Evolutionary conservation across 257 asterid species (phyloP), one percentile per base, ranked within the genome.

Genomic region (Leonotis leonurus): DNA sequence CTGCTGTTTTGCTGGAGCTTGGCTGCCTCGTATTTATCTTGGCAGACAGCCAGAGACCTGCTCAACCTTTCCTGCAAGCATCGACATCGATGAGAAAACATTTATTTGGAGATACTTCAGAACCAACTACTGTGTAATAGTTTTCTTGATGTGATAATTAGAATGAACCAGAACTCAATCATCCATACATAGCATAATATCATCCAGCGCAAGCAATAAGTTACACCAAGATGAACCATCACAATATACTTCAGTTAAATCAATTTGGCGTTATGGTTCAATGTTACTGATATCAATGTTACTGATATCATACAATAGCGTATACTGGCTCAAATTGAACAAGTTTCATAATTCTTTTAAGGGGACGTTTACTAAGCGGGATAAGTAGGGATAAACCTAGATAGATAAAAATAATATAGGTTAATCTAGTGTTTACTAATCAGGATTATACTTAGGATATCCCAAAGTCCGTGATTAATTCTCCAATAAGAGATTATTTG

Each of bases 31-130:
- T 76, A 79, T 68, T 81, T 85, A 86, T 91, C 96, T 70, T 91
- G 96, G 81, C 98, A 91, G 52, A 91, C 98, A 65, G 70, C 71
- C 45, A 91, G 73, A 63, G 95, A 76, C 65, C 95, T 79, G 48
- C 73, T 78, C 82, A 91, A 37, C 56, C 77, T 75, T 67, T 91
- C 96, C 98, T 91, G 80, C 8, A 67, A 16, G 46, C 18, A 55
- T n/a, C 6, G 30, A 63, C 29, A 32, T 51, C n/a, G 75, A 36
- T 25, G 29, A 45, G 21, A 60, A 2, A 14, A 10, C 46, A 27
- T 5, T 56, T 48, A 8, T 56, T 57, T 8, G 29, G 24, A 71
- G n/a, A 54, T 35, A 25, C 44, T 16, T 54, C 2, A 6, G 46
- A 59, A 65, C 10, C 20, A 32, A 49, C 8, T 17, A 45, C 8